Percentiles rank a stretch among this genome's conserved stretches.
Conservation (phyloP, 1,139 yeast species). For the Lodderomyces margitis region DNA sequence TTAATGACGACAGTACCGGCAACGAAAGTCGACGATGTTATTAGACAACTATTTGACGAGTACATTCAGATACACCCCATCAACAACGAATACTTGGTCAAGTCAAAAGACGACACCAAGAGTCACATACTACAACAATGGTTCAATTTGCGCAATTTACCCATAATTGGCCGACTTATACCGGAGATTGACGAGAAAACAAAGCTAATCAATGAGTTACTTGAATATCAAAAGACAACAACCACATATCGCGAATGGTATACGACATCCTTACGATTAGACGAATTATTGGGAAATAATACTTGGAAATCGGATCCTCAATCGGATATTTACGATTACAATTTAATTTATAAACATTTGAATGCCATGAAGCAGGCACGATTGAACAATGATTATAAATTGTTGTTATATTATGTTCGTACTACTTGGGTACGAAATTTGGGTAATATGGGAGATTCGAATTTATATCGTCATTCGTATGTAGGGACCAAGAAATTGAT, state of each 20-base stretch:
- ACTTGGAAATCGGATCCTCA: constrained; percentile 67
- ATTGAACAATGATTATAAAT: constrained; percentile 51
- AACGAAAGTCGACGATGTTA: constrained; percentile 12
- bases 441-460: constrained; percentile 84
- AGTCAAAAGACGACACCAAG: neutral
- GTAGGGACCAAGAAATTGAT: constrained; percentile 84
- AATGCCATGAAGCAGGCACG: constrained; percentile 64
- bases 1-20: neutral
- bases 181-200: constrained; percentile 30
- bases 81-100: constrained; percentile 7
- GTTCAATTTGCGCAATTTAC: constrained; percentile 21
- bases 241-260: constrained; percentile 72
- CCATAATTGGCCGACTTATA: constrained; percentile 27
- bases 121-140: constrained; percentile 3
- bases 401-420: constrained; percentile 68
- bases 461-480: constrained; percentile 72
- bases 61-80: constrained; percentile 11
- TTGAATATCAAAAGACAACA: constrained; percentile 56
- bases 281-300: constrained; percentile 59
- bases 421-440: constrained; percentile 84
- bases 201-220: constrained; percentile 27
- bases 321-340: constrained; percentile 69
- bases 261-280: constrained; percentile 59
- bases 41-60: constrained; percentile 12
- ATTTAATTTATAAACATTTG: constrained; percentile 53